Percentiles rank a stretch among this genome's conserved stretches.
phyloP scores from a whole-genome alignment of 1,284 basidiomycete species.

The Xerocomus subilludens region DNA sequence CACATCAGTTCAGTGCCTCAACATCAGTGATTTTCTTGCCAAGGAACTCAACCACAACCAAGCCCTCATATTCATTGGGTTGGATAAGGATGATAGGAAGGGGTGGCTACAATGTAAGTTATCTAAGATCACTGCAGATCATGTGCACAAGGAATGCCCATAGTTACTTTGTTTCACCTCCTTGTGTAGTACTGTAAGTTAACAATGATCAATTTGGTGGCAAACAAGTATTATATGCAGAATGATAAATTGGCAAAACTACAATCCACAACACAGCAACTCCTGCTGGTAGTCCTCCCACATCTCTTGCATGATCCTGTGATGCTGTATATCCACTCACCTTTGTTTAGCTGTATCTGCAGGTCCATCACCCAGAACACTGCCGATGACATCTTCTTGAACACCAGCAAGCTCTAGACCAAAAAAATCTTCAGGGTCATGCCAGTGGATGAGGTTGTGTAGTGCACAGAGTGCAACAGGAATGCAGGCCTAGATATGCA shows the following conservation, averaged over 20 bases:
- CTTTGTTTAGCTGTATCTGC: not conserved
- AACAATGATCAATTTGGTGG: no score
- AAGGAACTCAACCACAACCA: not conserved
- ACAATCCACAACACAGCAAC: not conserved
- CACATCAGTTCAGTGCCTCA: not conserved
- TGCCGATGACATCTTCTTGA: not conserved
- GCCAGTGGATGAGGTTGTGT: slow-evolving; percentile 55
- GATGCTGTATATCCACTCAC: not conserved
- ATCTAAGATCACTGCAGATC: not conserved
- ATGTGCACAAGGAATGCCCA: not conserved
- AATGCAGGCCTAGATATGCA: slow-evolving; percentile 52
- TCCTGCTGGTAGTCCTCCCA: not conserved
- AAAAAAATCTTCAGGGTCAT: not conserved
- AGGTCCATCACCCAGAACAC: not conserved
- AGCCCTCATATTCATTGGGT: not conserved
- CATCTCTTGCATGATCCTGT: not conserved
- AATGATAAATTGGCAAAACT: no score
- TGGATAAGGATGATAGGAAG: not conserved
- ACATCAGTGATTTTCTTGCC: not conserved
- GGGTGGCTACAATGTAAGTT: not conserved
- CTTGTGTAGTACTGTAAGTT: no score
- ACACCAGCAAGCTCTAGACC: not conserved
- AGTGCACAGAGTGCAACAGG: slow-evolving; percentile 49
- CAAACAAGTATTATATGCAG: no score
- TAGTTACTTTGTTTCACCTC: no score